These are phyloP conservation scores for Nakazawaea holstii DNA, from an alignment of 805 yeast species.

Conservation along the genomic window DNA sequence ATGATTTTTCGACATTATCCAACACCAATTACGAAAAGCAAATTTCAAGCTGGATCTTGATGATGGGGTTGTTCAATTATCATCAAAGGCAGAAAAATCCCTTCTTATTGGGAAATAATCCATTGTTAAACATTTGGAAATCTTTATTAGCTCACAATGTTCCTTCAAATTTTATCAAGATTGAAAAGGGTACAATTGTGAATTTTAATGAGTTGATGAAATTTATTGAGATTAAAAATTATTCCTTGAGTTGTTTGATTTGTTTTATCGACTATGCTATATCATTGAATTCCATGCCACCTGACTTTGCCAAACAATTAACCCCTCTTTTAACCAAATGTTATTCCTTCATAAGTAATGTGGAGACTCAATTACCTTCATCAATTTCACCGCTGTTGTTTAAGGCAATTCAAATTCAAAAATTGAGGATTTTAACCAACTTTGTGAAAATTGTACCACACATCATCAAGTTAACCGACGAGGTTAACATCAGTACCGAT, in stretches of 20 bases:
- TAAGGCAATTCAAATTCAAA: slow-evolving; percentile 21
- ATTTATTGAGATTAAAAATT: slow-evolving; percentile 46
- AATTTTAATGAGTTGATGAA: slow-evolving; percentile 29
- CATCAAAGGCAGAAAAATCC: slow-evolving; percentile 38
- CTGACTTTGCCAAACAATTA: slow-evolving; percentile 25
- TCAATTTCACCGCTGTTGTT: slow-evolving; percentile 17
- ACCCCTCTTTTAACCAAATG: slow-evolving; percentile 25
- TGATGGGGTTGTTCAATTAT: slow-evolving; percentile 60
- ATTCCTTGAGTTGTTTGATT: slow-evolving; percentile 52
- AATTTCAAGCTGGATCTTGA: slow-evolving; percentile 53
- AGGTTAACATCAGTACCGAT: slow-evolving; percentile 24
- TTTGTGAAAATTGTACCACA: slow-evolving; percentile 27
- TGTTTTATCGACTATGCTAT: slow-evolving; percentile 44
- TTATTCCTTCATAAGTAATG: slow-evolving; percentile 22
- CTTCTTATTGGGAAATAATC: slow-evolving; percentile 50
- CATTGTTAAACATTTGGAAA: slow-evolving; percentile 61
- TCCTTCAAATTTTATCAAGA: slow-evolving; percentile 31
- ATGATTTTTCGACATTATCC: slow-evolving; percentile 22
- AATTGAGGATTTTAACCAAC: slow-evolving; percentile 25
- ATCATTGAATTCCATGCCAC: slow-evolving; percentile 37
- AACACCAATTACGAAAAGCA: slow-evolving; percentile 29
- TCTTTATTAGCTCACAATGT: slow-evolving; percentile 46
- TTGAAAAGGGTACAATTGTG: slow-evolving; percentile 26
- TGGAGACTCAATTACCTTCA: slow-evolving; percentile 19
- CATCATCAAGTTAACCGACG: slow-evolving; percentile 19